Evolutionary conservation across 176 grass and related monocot genomes (phyloP), one percentile per base, ranked within the genome.

Genomic region (Oryza officinalis): DNA sequence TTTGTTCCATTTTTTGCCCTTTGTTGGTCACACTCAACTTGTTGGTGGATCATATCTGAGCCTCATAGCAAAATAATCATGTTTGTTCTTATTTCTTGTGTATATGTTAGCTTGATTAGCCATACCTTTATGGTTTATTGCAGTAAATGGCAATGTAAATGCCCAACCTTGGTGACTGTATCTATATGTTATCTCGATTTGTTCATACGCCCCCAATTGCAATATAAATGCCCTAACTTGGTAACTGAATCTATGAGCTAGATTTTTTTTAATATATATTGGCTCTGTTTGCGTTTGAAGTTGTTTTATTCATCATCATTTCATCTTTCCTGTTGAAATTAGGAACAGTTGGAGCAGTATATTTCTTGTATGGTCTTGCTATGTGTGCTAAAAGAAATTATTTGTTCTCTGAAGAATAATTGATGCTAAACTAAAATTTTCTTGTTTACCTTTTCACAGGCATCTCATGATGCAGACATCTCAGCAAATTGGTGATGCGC

Each of bases 381-480:
- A 27, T 69, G 40, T 43, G 46, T 59, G 23, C 17, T 69, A 85
- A 67, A n/a, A 69, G 37, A 69, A 47, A 18, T 59, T 66, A 10
- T 31, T 68, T 79, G 69, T 74, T 83, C 71, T 74, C 32, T 57
- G 43, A 68, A 73, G 37, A 80, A 78, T 50, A 73, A 65, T 85
- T 67, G 49, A 63, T 78, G 31, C 59, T 27, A 60, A 37, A 66
- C 27, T n/a, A n/a, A n/a, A 26, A 38, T 78, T 75, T 84, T 80
- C 65, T 75, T 75, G 28, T 23, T 79, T 33, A 49, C 73, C 80
- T 78, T 27, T 50, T 63, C 45, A 64, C 77, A 99, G 97, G 57
- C 91, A 81, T 85, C 15, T 96, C 41, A 32, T 92, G 80, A 88
- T 99, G 17, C 77, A 91, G 47, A 96, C 93, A 77, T 99, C 97